phyloP scores from a whole-genome alignment of 1,284 basidiomycete genomes.

The Boletus holoroseus region DNA sequence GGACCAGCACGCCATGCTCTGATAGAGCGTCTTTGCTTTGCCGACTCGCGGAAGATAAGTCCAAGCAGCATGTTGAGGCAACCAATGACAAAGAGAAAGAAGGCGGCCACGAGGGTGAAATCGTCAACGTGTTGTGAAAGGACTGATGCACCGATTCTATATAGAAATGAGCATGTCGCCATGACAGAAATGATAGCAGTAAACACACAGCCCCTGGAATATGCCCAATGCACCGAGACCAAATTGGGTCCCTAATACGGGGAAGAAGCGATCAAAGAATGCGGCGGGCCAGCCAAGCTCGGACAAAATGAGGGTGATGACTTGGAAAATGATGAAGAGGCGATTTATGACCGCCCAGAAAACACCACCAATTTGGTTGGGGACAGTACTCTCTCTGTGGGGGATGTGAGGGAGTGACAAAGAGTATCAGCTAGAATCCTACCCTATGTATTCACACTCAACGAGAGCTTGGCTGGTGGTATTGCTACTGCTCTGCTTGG shows the following conservation, averaged over 20 bases:
- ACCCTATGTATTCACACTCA: conserved; percentile 77
- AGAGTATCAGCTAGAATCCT: conserved; percentile 27
- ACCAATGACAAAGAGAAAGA: conserved; percentile 81
- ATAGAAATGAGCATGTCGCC: conserved; percentile 11
- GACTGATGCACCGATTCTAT: conserved; percentile 71
- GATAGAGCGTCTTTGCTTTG: conserved; percentile 57
- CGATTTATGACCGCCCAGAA: conserved; percentile 87
- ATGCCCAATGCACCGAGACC: conserved; percentile 82
- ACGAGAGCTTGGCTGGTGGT: conserved; percentile 33
- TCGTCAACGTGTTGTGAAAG: conserved; percentile 80
- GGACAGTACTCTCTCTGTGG: conserved; percentile 69
- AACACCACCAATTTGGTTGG: conserved; percentile 82
- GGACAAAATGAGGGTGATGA: conserved; percentile 71
- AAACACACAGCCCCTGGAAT: conserved; percentile 70
- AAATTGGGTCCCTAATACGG: conserved; percentile 74
- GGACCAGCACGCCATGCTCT: conserved; percentile 54
- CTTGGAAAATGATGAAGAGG: conserved; percentile 78
- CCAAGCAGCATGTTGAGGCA: conserved; percentile 78
- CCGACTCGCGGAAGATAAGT: conserved; percentile 62
- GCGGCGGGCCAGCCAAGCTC: conserved; percentile 72
- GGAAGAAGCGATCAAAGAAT: conserved; percentile 80
- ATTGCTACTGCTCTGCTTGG: conserved; percentile 36
- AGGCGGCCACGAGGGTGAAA: conserved; percentile 82
- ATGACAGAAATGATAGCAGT: conserved; percentile 1
- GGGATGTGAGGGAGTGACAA: conserved; percentile 9